Conservation (phyloP, 1,284 basidiomycete genomes). For the Singerocomus inundabilis region DNA sequence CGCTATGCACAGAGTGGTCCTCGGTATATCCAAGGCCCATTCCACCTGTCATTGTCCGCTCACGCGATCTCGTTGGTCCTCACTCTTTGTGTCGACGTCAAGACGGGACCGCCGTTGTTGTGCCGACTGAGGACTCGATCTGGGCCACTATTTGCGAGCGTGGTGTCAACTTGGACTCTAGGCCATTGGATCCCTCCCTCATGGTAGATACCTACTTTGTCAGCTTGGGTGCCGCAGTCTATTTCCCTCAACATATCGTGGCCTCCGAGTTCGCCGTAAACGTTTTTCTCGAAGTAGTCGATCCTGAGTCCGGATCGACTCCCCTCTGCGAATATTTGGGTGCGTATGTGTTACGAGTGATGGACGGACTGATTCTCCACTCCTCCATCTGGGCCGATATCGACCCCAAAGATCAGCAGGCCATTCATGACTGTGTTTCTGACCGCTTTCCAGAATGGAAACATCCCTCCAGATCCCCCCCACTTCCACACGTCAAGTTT, state of each 20-base stretch:
- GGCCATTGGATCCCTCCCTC: constrained; percentile 2
- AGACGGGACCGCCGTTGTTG: constrained; percentile 8
- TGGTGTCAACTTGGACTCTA: constrained; percentile 9
- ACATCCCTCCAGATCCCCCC: constrained; percentile 7
- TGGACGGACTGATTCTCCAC: not conserved
- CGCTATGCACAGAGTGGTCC: constrained; percentile 11
- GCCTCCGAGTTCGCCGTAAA: constrained; percentile 29
- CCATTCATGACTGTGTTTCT: constrained; percentile 6
- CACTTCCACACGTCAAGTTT: constrained; percentile 14
- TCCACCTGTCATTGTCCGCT: constrained; percentile 18
- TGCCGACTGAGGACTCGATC: constrained; percentile 15
- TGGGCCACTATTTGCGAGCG: constrained; percentile 16
- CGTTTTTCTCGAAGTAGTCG: constrained; percentile 20
- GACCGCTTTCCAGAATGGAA: not conserved
- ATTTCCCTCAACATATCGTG: constrained; percentile 19
- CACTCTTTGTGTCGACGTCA: not conserved
- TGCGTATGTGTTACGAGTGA: constrained; percentile 19
- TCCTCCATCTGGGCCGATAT: constrained; percentile 11
- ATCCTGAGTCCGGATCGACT: not conserved
- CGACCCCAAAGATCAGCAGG: constrained; percentile 4
- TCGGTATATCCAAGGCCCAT: constrained; percentile 18
- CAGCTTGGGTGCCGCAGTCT: constrained; percentile 3
- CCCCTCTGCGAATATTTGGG: constrained; percentile 24
- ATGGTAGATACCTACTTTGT: not conserved
- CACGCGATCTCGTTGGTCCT: constrained; percentile 16